phyloP scores from a whole-genome alignment of 148 eudicot species.

The Fagopyrum esculentum region DNA sequence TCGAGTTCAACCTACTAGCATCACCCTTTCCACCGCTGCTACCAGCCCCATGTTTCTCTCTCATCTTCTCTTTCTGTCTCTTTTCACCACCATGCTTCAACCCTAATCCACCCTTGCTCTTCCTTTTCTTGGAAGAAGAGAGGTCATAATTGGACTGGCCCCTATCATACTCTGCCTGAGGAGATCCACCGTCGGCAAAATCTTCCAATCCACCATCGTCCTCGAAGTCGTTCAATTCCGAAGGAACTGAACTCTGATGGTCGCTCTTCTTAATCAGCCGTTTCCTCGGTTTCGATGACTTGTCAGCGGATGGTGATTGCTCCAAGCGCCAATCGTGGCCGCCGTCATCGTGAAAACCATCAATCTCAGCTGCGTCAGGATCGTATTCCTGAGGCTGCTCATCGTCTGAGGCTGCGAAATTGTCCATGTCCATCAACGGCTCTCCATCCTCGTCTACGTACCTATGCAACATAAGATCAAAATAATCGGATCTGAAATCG shows the following conservation, averaged over 20 bases:
- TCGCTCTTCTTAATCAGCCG: conserved; percentile 59
- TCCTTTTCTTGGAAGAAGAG: conserved; percentile 48
- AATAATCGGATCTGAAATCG: not conserved
- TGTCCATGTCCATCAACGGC: conserved; percentile 67
- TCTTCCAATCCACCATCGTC: conserved; percentile 39
- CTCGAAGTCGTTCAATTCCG: conserved; percentile 45
- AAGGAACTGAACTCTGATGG: conserved; percentile 20
- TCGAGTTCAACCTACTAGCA: conserved; percentile 41
- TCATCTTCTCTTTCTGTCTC: conserved; percentile 40
- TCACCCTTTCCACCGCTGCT: conserved; percentile 23
- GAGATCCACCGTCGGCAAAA: conserved; percentile 14
- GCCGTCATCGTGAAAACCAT: conserved; percentile 26
- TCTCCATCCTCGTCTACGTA: conserved; percentile 82
- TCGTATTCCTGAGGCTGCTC: conserved; percentile 26
- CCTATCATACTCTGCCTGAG: conserved; percentile 25
- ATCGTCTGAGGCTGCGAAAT: conserved; percentile 49
- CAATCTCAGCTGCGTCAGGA: conserved; percentile 13
- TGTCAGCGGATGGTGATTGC: conserved; percentile 45
- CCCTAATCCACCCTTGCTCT: conserved; percentile 33
- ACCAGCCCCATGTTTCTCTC: conserved; percentile 24
- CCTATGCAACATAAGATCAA: conserved; percentile 21
- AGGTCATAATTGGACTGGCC: conserved; percentile 26
- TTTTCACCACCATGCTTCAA: conserved; percentile 23
- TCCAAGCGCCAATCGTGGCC: conserved; percentile 42
- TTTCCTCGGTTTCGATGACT: conserved; percentile 48